These are phyloP conservation scores for Puccinia polysora DNA, from an alignment of 1,284 basidiomycete genomes.

Conservation along the genomic window DNA sequence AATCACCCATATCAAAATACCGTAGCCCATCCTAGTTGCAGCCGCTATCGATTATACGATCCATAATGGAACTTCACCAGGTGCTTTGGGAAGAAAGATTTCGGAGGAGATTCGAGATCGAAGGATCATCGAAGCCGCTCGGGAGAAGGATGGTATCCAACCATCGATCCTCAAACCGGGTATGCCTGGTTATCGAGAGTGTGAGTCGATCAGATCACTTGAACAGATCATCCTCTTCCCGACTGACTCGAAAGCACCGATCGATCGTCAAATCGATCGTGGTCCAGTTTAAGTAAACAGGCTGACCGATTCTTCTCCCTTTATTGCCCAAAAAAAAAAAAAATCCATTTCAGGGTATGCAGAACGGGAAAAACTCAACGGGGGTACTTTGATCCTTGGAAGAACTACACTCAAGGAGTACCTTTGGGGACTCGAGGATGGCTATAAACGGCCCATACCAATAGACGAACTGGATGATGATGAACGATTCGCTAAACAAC, in stretches of 20 bases:
- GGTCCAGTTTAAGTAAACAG: no score
- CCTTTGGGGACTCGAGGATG: conserved; percentile 52
- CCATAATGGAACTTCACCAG: conserved; percentile 51
- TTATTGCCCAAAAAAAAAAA: no score
- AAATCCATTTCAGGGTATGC: conserved; percentile 28
- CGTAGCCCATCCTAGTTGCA: conserved; percentile 51
- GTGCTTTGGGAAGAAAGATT: conserved; percentile 51
- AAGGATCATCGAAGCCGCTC: conserved; percentile 50
- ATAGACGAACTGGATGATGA: conserved; percentile 49
- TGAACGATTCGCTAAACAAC: conserved; percentile 25
- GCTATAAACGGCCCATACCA: conserved; percentile 49
- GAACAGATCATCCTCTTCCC: no score
- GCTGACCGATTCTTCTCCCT: no score
- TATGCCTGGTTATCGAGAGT: conserved; percentile 43
- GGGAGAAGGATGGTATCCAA: conserved; percentile 48
- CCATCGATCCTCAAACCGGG: conserved; percentile 48
- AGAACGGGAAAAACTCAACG: conserved; percentile 52
- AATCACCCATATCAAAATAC: background rate
- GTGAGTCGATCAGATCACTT: conserved; percentile 11
- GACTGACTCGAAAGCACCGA: no score
- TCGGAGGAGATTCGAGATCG: conserved; percentile 50
- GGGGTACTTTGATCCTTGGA: conserved; percentile 51
- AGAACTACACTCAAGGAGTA: conserved; percentile 53
- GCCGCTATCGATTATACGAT: conserved; percentile 53
- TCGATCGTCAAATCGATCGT: no score